Percentiles rank a stretch among this genome's conserved stretches.
phyloP scores from a whole-genome alignment of 495 filamentous ascomycete genomes.

The Trichoderma asperelloides region DNA sequence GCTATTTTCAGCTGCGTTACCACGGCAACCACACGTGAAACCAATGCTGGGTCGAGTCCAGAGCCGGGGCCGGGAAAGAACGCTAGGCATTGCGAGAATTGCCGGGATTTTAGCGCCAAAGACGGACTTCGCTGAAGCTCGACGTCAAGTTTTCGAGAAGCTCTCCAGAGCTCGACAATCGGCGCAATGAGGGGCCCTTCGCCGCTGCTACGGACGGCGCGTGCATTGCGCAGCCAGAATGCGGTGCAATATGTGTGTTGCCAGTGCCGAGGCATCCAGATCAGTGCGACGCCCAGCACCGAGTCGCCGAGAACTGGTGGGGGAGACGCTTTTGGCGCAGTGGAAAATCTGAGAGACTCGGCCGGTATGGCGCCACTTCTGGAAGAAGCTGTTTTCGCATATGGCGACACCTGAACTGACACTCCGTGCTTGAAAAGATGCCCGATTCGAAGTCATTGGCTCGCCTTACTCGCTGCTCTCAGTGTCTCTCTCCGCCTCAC shows the following conservation, averaged over 20 bases:
- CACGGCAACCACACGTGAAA: not conserved
- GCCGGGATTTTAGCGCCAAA: not conserved
- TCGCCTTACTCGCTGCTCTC: slow-evolving; percentile 86
- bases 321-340: slow-evolving; percentile 37
- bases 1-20: not conserved
- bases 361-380: slow-evolving; percentile 26
- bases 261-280: slow-evolving; percentile 45
- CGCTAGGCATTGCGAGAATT: slow-evolving; percentile 1
- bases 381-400: not conserved
- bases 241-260: slow-evolving; percentile 26
- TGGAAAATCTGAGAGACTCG: slow-evolving; percentile 23
- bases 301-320: slow-evolving; percentile 32
- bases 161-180: slow-evolving; percentile 10
- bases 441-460: slow-evolving; percentile 85
- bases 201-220: slow-evolving; percentile 18
- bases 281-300: slow-evolving; percentile 43
- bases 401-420: not conserved
- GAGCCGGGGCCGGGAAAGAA: not conserved
- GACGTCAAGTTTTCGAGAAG: not conserved
- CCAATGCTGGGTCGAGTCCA: not conserved
- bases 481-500: slow-evolving; percentile 83
- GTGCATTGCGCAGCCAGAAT: slow-evolving; percentile 11
- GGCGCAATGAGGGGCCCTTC: slow-evolving; percentile 23
- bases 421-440: slow-evolving; percentile 50
- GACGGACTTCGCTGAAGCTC: slow-evolving; percentile 5